Base-by-base conservation (phyloP, 176 grass and related monocot species). In the Triticum urartu region DNA sequence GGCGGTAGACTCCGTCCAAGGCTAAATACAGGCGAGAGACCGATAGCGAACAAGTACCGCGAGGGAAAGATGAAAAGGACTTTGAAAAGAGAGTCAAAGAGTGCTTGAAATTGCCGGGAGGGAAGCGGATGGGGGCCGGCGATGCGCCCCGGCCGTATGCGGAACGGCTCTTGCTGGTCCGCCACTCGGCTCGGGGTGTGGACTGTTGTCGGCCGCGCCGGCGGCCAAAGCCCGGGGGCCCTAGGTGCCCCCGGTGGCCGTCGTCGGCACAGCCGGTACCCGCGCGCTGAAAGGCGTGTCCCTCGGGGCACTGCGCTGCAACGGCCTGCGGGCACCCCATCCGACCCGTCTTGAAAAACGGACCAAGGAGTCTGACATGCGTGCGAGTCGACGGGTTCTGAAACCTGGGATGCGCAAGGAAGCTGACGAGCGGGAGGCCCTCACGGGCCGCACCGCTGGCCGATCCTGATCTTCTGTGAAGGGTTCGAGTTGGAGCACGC, bases 31-130 rank as follows among this genome's bases (percentile, higher is more conserved):
- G 87, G 83, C 86, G 82, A 91, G 86, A 87, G 86, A 94, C 80
- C 75, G 83, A 81, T 87, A 91, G 92, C 88, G 84, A 92, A 92
- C 86, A 92, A 92, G 91, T 92, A 92, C 80, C 84, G 80, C 75
- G 75, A 92, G 80, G 91, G 91, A 94, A 91, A 94, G 89, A 91
- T 94, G 92, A 91, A 94, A 94, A 91, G 84, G 86, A 91, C 92
- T 91, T 94, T 94, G 89, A 91, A 94, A 94, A 91, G 92, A 94
- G 89, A 91, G 92, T 91, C 87, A 94, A 94, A 89, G 89, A 91
- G 84, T 91, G 84, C 89, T 89, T 94, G 89, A 94, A 94, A 94
- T 89, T 94, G 89, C 75, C 83, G 83, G 86, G 89, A 94, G 89
- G 92, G 92, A 94, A 94, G 92, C 80, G 86, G 89, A 91, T 94